These are phyloP conservation scores for Phytophthora meadii DNA, from an alignment of 352 stramenopile genomes.

Conservation along the genomic window DNA sequence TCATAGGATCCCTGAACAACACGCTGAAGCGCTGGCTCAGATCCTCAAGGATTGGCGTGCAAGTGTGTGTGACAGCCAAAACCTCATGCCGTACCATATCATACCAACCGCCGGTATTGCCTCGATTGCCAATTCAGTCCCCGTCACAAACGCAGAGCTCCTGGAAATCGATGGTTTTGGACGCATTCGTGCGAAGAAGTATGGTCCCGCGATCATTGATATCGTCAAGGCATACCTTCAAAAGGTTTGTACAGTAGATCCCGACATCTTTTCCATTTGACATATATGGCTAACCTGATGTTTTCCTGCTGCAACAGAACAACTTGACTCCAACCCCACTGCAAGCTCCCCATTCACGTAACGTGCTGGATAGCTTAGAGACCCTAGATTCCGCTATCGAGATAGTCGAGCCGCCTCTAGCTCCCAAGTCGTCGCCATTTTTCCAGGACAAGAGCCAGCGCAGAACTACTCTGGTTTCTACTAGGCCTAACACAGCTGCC, in stretches of 20 bases:
- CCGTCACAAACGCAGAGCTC: slow-evolving; percentile 76
- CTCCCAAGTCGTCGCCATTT: slow-evolving; percentile 54
- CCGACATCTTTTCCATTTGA: neutral
- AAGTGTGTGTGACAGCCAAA: slow-evolving; percentile 85
- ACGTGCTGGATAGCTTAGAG: slow-evolving; percentile 42
- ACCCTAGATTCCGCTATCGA: slow-evolving; percentile 33
- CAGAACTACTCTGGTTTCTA: slow-evolving; percentile 16
- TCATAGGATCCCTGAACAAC: slow-evolving; percentile 66
- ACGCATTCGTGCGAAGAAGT: slow-evolving; percentile 87
- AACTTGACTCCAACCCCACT: slow-evolving; percentile 62
- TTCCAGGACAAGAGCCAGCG: slow-evolving; percentile 46
- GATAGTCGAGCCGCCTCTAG: slow-evolving; percentile 26
- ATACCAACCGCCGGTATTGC: slow-evolving; percentile 82
- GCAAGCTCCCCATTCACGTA: slow-evolving; percentile 16
- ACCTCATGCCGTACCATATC: slow-evolving; percentile 91
- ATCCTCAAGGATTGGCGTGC: slow-evolving; percentile 89
- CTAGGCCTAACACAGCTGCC: slow-evolving; percentile 9
- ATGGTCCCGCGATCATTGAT: slow-evolving; percentile 82
- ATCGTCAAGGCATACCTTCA: slow-evolving; percentile 82
- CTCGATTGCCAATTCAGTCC: slow-evolving; percentile 81
- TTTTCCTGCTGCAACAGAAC: slow-evolving; percentile 46
- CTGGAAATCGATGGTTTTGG: slow-evolving; percentile 85
- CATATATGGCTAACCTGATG: neutral
- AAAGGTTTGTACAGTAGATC: slow-evolving; percentile 65
- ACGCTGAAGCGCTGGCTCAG: slow-evolving; percentile 79